These are phyloP conservation scores for Lotus japonicus DNA, from an alignment of 306 rosid genomes.

Conservation along the genomic window DNA sequence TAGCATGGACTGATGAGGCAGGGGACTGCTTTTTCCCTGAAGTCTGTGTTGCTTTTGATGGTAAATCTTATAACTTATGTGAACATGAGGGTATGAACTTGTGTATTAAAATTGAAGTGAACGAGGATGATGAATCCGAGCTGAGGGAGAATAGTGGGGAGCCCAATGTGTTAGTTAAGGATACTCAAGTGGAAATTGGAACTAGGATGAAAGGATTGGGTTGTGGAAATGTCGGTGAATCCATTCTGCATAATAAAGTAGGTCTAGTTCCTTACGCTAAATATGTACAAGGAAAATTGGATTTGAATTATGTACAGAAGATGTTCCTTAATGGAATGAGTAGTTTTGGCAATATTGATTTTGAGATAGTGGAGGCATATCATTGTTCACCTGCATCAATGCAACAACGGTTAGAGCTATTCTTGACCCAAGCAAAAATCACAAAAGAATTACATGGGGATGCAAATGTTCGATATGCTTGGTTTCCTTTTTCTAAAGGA, in stretches of 20 bases:
- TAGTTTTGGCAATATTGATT: too few relatives aligned
- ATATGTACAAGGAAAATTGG: too few relatives aligned
- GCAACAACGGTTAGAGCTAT: slow-evolving; percentile 56
- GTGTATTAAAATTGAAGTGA: slow-evolving; percentile 65
- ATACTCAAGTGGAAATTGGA: too few relatives aligned
- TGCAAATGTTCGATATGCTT: slow-evolving; percentile 67
- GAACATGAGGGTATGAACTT: slow-evolving; percentile 36
- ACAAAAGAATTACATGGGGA: slow-evolving; percentile 43
- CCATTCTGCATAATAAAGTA: too few relatives aligned
- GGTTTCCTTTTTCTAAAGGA: too few relatives aligned
- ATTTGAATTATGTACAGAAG: too few relatives aligned
- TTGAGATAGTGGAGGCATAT: too few relatives aligned
- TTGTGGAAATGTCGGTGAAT: too few relatives aligned
- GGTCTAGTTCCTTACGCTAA: too few relatives aligned
- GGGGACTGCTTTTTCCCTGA: slow-evolving; percentile 85
- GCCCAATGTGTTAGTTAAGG: slow-evolving; percentile 44
- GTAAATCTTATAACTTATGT: slow-evolving; percentile 15
- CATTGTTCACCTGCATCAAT: slow-evolving; percentile 27
- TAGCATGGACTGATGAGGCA: slow-evolving; percentile 86
- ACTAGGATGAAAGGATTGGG: too few relatives aligned
- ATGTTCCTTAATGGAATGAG: too few relatives aligned
- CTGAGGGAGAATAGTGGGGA: slow-evolving; percentile 64
- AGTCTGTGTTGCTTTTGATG: slow-evolving; percentile 31
- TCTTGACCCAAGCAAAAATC: slow-evolving; percentile 67
- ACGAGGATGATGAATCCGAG: slow-evolving; percentile 35